Conservation (phyloP, 495 filamentous ascomycete species). For the Penicillium coffeae region DNA sequence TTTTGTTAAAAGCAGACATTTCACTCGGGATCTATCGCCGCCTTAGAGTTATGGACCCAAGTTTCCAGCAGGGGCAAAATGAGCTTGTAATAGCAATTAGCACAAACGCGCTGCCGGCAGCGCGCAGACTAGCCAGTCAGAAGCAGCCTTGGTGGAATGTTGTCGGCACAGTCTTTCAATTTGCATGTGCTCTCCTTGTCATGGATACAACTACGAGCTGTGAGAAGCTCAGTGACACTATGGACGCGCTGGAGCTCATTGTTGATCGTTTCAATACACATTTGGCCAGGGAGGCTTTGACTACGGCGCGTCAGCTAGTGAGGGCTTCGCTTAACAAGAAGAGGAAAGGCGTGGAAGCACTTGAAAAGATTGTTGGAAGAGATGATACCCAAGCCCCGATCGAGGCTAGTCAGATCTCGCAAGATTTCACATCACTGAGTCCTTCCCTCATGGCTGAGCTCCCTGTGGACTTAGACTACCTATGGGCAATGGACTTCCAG, state of each 20-base stretch:
- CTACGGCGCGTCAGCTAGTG: constrained; percentile 32
- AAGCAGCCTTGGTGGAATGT: constrained; percentile 42
- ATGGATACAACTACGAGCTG: constrained; percentile 34
- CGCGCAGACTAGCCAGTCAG: constrained; percentile 22
- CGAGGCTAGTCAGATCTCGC: not conserved
- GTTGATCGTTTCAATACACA: constrained; percentile 28
- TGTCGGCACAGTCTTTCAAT: constrained; percentile 39
- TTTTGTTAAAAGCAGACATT: constrained; percentile 32
- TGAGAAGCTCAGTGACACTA: constrained; percentile 27
- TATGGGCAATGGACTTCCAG: constrained; percentile 15
- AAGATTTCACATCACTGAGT: constrained; percentile 7
- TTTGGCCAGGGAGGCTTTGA: constrained; percentile 35
- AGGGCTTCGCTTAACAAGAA: constrained; percentile 22
- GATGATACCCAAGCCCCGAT: not conserved
- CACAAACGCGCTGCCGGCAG: constrained; percentile 18
- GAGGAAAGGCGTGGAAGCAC: constrained; percentile 13
- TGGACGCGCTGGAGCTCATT: constrained; percentile 35
- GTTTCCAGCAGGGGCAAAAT: constrained; percentile 14
- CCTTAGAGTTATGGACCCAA: constrained; percentile 28
- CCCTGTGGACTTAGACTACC: constrained; percentile 14
- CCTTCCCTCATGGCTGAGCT: constrained; percentile 7
- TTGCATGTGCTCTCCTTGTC: constrained; percentile 38
- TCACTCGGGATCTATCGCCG: constrained; percentile 38
- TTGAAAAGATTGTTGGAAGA: constrained; percentile 14
- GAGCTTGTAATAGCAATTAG: constrained; percentile 17